Evolutionary conservation across 148 eudicot genomes (phyloP).

Genomic region (Hydrangea macrophylla): DNA sequence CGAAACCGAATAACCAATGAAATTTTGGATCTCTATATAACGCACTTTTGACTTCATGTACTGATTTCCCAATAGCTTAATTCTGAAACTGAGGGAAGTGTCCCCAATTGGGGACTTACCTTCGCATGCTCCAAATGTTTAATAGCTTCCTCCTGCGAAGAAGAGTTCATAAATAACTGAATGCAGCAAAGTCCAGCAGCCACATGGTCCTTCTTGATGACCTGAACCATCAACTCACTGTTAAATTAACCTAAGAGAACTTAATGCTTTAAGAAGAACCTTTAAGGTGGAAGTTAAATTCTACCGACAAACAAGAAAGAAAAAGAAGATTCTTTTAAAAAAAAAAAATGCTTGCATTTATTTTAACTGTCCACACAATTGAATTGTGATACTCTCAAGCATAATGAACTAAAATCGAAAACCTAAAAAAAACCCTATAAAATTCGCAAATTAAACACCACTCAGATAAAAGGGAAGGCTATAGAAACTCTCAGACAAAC

Average conservation of each 20-base stretch:
- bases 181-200: conserved; percentile 99
- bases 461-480: too few species aligned
- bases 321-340: too few species aligned
- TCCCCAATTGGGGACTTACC: conserved; percentile 31
- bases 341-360: too few species aligned
- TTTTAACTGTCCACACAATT: neutral
- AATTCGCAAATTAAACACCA: too few species aligned
- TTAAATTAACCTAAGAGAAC: conserved; percentile 8
- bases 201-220: conserved; percentile 87
- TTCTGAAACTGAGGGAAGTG: too few species aligned
- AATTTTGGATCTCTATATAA: neutral
- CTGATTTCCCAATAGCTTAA: neutral
- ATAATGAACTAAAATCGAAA: too few species aligned
- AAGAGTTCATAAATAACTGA: conserved; percentile 91
- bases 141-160: conserved; percentile 81
- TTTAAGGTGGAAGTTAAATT: neutral
- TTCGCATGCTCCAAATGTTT: conserved; percentile 89
- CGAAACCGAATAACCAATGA: neutral
- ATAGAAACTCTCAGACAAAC: too few species aligned
- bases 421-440: too few species aligned
- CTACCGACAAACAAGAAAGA: neutral
- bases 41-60: neutral
- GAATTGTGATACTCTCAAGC: neutral
- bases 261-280: neutral
- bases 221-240: conserved; percentile 45